Evolutionary conservation across 176 grass and related monocot species (phyloP), one percentile per base, ranked within the genome.

Genomic region (Ensete ventricosum): DNA sequence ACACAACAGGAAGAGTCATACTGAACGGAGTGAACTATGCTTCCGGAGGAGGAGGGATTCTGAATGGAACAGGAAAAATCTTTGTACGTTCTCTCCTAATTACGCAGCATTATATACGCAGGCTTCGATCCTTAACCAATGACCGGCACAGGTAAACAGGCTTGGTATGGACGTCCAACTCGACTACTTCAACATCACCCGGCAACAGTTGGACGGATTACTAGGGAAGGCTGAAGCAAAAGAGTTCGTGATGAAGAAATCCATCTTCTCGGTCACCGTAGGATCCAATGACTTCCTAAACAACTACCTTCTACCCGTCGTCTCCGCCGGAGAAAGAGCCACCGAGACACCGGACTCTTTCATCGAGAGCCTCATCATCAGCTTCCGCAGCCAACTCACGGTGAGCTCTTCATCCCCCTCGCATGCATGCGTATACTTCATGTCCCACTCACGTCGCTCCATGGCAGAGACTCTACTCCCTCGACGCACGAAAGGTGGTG

Each of bases 201-300:
- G 95, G 23, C 64, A 63, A 54, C 75, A 94, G 71, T 58, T 99
- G 54, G 88, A 91, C 53, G 64, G 16, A 8, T 70, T 99, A 65
- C 69, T 99, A 1, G 95, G 95, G 14, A 48, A 50, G 69, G 86
- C 53, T 9, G 80, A 60, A 11, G 90, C 95, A 2, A 53, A 21
- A 54, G 70, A 79, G 73, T 89, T 84, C 54, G 8, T 99, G 21
- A 9, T 23, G 2, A 65, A 11, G 54, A 87, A 72, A 58, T 84
- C 95, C 57, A 94, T 99, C 76, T 91, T 99, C 87, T 99, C 95
- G 17, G 17, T 99, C 78, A 94, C 95, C 53, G 34, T 99, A 14
- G 95, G 90, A 3, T 82, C 95, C 13, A 99, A 99, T 51, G 95
- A 99, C 78, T 99, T 99, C 80, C 86, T 99, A 9, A 99, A 99